Base-by-base conservation (phyloP, 371 early-diverging fungal genomes). In the Mucor piriformis region DNA sequence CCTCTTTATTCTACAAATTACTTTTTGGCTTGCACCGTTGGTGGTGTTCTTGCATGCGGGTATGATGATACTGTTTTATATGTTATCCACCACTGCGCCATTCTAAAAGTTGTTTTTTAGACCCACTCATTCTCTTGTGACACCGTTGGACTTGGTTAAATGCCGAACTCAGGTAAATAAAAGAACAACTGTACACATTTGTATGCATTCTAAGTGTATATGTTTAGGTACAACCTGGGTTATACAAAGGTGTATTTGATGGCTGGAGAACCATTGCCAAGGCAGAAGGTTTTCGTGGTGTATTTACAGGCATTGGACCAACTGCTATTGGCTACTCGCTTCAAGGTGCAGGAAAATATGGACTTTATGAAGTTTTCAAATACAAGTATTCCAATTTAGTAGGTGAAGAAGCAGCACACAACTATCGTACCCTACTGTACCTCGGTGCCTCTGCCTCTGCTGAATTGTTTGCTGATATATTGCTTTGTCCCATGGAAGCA, bases 321-420 rank as follows among this genome's bases (percentile, higher is more conserved):
- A 94, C 95, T 29, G 74, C 87, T 46, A 69, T 90, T 37, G 95
- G 95, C n/a, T 95, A 95, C 80, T 91, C 88, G 57, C 67, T 89
- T 44, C 95, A 95, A 79, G 95, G 95, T 50, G 83, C 85, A 64
- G 86, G 88, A 77, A 95, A 95, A 82, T 95, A 88, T 73, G 95
- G 95, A 42, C 83, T 88, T 61, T 92, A 92, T 74, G 95, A 95
- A 49, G 82, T 86, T 59, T 92, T 89, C 77, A 91, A 94, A 75
- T 83, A 89, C 78, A 74, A 77, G 57, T 89, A 86, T 67, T 65
- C 84, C 51, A 77, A 82, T 33, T 8, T 82, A 3, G 83, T 78
- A 20, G 94, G 94, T 55, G 87, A 86, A 57, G 89, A 93, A 73
- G 76, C 77, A 56, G 89, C 95, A 3, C 67, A 74, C 49, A 81